Evolutionary conservation across 257 asterid genomes (phyloP), one percentile per base, ranked within the genome.

Genomic region (Nemophila menziesii): DNA sequence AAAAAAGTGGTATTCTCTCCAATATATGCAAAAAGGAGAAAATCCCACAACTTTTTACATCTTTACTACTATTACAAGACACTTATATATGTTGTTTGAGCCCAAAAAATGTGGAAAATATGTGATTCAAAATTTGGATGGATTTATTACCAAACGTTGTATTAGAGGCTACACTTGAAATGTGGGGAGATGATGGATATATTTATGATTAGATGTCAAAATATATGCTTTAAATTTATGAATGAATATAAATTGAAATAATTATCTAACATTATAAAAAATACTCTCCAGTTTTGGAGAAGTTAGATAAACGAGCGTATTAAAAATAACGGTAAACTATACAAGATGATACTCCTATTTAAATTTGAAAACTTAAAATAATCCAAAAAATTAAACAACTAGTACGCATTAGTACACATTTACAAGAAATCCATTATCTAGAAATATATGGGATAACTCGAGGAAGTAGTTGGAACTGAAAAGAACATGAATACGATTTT

Each of bases 1-100:
- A 51, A 21, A 43, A 44, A 43, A 37, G 57, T 5, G 54, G 38
- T 34, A 21, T 46, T 63, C 54, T 29, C 46, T 19, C 53, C 56
- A 44, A 57, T 52, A 55, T 37, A 16, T 26, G 8, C 12, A 29
- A 33, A 33, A 20, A 42, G 48, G 45, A 23, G 49, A 53, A 33
- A 44, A 20, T 11, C 6, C 29, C 8, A 16, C 12, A 20, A 43
- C 16, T 9, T 14, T 9, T 40, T 24, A 5, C 11, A 10, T 45
- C 8, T 13, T 36, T 39, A 22, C 29, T 7, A 37, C 16, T n/a
- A n/a, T 8, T 7, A 19, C 41, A 22, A 10, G 38, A 22, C n/a
- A 16, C 24, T 24, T 46, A 51, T 48, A 58, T 56, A 55, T 55
- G 60, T 37, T 44, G 11, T 33, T 46, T 15, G 49, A 19, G 16